Base-by-base conservation (phyloP, 2,329 filamentous ascomycete genomes). In the Mariannaea elegans region DNA sequence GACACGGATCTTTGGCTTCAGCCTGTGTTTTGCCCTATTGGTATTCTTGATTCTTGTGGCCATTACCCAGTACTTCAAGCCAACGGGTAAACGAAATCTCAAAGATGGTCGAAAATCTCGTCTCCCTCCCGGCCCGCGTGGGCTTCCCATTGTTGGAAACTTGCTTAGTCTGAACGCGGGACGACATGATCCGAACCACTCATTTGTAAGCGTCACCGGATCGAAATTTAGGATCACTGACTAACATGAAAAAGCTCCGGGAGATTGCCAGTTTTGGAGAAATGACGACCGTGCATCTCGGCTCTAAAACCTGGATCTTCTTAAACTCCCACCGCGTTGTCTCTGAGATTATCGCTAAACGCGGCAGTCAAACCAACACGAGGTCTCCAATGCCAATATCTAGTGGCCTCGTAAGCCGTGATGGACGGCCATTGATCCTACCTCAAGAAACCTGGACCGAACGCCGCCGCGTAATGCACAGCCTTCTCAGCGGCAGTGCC, bases 291-390 rank as follows among this genome's bases (percentile, higher is more conserved):
- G 27, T 72, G 16, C 63, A 67, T 45, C 59, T 75, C 32, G 72
- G 72, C 9, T 62, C 70, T 24, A 78, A 76, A 54, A 80, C 76
- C 1, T 80, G 76, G 76, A 68, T 82, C 16, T 67, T 81, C 14
- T 72, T 82, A 6, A 82, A 82, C 62, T 73, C 63, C 13, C 62
- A 72, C 23, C 75, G 78, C 7, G 76, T 79, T 2, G 74, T 78
- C 21, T 66, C 39, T 8, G 71, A 75, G 45, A 71, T 80, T 32
- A 77, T 80, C 31, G 73, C 72, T 39, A 77, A 77, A 51, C 68
- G 73, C 6, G 73, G 73, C 13, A 68, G 53, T 16, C 50, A 73
- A 6, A 79, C 76, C 3, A 75, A 77, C 48, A 73, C 48, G 3
- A 16, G 56, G 13, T 54, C 56, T 13, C 49, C 41, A 12, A 53